Conservation (phyloP, 768 basidiomycete species). For the Chlorophyllum brunneum region DNA sequence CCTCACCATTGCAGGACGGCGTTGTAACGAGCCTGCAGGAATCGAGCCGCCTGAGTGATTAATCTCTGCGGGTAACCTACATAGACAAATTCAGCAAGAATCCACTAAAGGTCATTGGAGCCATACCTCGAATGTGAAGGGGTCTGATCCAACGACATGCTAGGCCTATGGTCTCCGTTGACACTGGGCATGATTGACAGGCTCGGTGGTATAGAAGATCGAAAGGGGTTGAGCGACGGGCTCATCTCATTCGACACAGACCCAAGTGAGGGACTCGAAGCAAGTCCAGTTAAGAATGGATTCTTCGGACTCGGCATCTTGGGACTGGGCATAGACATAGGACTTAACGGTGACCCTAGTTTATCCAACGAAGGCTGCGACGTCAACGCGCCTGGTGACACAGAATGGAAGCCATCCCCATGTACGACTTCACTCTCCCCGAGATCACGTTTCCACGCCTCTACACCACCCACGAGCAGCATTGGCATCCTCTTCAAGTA, state of each 20-base stretch:
- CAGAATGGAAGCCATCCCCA: slow-evolving; percentile 10
- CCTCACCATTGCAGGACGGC: slow-evolving; percentile 40
- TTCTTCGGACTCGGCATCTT: slow-evolving; percentile 26
- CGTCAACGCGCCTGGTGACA: background rate
- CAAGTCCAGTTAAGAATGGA: slow-evolving; percentile 18
- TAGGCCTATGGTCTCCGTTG: slow-evolving; percentile 24
- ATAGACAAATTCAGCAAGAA: background rate
- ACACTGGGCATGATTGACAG: background rate
- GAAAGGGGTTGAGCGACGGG: slow-evolving; percentile 10
- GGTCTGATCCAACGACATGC: slow-evolving; percentile 37
- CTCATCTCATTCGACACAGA: background rate
- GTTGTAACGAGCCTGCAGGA: slow-evolving; percentile 20
- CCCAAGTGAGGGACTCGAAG: slow-evolving; percentile 4
- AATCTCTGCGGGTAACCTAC: slow-evolving; percentile 40
- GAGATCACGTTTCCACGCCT: slow-evolving; percentile 70
- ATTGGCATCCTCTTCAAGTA: slow-evolving; percentile 73
- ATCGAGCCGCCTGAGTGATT: slow-evolving; percentile 21
- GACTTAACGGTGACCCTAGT: background rate
- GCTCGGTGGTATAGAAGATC: slow-evolving; percentile 11
- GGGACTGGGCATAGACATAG: slow-evolving; percentile 13
- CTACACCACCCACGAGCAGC: slow-evolving; percentile 79
- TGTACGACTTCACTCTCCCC: slow-evolving; percentile 32
- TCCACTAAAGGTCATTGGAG: background rate
- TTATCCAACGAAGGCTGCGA: slow-evolving; percentile 17
- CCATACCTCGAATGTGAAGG: slow-evolving; percentile 40